These are phyloP conservation scores for Pleurotus pulmonarius DNA, from an alignment of 768 basidiomycete species.

Conservation along the genomic window DNA sequence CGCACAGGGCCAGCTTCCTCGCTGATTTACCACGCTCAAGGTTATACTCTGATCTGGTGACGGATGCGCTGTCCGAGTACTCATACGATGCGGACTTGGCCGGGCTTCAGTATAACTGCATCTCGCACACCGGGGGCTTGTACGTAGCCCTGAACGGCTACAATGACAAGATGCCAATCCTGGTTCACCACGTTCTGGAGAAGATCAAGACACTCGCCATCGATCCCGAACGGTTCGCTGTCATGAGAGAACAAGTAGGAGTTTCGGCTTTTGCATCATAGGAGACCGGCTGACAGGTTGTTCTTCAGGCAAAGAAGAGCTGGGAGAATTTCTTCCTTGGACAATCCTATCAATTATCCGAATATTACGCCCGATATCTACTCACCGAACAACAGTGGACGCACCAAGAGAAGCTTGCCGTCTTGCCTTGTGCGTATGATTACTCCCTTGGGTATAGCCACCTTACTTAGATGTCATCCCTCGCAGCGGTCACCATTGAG, in stretches of 20 bases:
- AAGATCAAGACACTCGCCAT: constrained; percentile 63
- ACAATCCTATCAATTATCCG: constrained; percentile 77
- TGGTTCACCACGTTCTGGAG: constrained; percentile 69
- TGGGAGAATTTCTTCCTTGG: constrained; percentile 87
- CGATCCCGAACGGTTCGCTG: constrained; percentile 65
- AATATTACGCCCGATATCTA: constrained; percentile 71
- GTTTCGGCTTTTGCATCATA: background rate
- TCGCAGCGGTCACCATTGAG: constrained; percentile 62
- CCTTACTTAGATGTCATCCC: too few relatives aligned
- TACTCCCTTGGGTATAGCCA: too few relatives aligned
- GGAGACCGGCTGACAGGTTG: background rate
- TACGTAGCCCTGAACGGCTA: constrained; percentile 75
- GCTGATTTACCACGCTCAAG: constrained; percentile 29
- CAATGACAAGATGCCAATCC: constrained; percentile 83
- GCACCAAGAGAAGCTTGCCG: constrained; percentile 68
- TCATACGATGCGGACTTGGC: constrained; percentile 92
- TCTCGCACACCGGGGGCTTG: constrained; percentile 61
- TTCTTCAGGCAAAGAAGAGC: constrained; percentile 59
- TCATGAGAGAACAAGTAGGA: constrained; percentile 82
- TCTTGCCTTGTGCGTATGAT: constrained; percentile 61
- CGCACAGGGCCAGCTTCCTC: background rate
- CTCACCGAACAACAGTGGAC: constrained; percentile 74
- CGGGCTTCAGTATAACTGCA: constrained; percentile 73
- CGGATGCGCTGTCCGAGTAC: constrained; percentile 86
- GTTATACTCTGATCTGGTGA: constrained; percentile 80